These are phyloP conservation scores for Aspergillus texensis DNA, from an alignment of 2,329 filamentous ascomycete species.

Conservation along the genomic window DNA sequence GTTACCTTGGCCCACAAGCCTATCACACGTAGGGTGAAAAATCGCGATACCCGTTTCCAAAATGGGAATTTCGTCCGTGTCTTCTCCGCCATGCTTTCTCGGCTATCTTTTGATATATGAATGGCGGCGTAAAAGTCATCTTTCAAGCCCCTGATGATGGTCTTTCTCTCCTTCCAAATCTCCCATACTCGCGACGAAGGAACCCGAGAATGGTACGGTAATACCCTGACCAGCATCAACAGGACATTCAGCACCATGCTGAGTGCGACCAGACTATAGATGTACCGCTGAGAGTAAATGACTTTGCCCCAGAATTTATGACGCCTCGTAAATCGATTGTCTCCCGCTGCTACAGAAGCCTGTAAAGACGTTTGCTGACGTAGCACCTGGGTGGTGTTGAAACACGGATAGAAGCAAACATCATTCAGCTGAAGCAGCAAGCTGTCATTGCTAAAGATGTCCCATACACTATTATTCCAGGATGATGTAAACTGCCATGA, in stretches of 20 bases:
- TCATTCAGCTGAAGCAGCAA: slow-evolving; percentile 25
- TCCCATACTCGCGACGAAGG: slow-evolving; percentile 27
- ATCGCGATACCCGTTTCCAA: not conserved
- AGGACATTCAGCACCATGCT: slow-evolving; percentile 29
- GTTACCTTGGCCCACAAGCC: slow-evolving; percentile 17
- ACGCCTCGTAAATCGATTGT: slow-evolving; percentile 11
- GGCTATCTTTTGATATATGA: not conserved
- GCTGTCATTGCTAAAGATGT: slow-evolving; percentile 27
- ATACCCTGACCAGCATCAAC: slow-evolving; percentile 25
- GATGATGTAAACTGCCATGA: slow-evolving; percentile 25
- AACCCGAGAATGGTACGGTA: slow-evolving; percentile 28
- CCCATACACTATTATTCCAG: slow-evolving; percentile 36
- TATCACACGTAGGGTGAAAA: slow-evolving; percentile 9
- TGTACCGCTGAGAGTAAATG: slow-evolving; percentile 29
- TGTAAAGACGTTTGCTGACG: slow-evolving; percentile 25
- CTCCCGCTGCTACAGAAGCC: slow-evolving; percentile 14
- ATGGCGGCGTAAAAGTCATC: slow-evolving; percentile 13
- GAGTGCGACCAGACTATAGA: slow-evolving; percentile 31
- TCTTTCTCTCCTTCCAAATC: slow-evolving; percentile 28
- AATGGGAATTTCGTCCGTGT: not conserved
- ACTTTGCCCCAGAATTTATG: slow-evolving; percentile 20
- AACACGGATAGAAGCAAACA: slow-evolving; percentile 38
- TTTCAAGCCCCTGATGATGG: slow-evolving; percentile 24
- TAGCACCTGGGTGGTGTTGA: slow-evolving; percentile 32
- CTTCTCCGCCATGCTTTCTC: not conserved